Evolutionary conservation across 495 filamentous ascomycete species (phyloP).

Genomic region (Xylaria scruposa): DNA sequence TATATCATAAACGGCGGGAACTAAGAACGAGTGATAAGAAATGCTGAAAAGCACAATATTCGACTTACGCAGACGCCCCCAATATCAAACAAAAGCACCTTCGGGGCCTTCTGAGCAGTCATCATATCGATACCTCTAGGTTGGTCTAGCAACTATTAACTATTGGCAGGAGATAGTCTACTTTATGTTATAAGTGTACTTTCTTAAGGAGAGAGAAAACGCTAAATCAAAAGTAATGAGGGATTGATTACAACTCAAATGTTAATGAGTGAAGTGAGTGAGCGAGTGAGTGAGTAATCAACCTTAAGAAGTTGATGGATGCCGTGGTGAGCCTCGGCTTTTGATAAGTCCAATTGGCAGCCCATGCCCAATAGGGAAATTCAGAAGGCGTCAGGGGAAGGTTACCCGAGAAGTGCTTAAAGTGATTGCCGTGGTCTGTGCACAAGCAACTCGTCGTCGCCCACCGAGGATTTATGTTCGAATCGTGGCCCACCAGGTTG

Average conservation of each 20-base stretch:
- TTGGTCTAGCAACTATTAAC: neutral
- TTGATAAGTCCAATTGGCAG: neutral
- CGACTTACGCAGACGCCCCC: constrained; percentile 91
- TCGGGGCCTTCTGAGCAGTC: constrained; percentile 58
- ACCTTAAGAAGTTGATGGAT: neutral
- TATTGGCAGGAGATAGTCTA: constrained; percentile 3
- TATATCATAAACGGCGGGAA: neutral
- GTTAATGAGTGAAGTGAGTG: too few relatives aligned
- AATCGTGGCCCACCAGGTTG: constrained; percentile 37
- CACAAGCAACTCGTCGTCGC: constrained; percentile 28
- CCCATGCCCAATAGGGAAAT: neutral
- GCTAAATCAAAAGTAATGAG: neutral
- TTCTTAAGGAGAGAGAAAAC: neutral
- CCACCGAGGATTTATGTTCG: constrained; percentile 29
- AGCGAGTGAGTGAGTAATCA: too few relatives aligned
- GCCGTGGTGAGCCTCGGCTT: constrained; percentile 18
- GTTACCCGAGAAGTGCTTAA: too few relatives aligned
- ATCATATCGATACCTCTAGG: constrained; percentile 41
- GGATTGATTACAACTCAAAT: neutral
- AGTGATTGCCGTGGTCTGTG: neutral
- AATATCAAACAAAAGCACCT: constrained; percentile 92
- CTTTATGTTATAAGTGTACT: neutral
- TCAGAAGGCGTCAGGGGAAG: neutral
- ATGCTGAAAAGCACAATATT: neutral
- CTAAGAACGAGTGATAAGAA: neutral